Conservation (phyloP, 257 asterid species). For the Linderniella brevidens region DNA sequence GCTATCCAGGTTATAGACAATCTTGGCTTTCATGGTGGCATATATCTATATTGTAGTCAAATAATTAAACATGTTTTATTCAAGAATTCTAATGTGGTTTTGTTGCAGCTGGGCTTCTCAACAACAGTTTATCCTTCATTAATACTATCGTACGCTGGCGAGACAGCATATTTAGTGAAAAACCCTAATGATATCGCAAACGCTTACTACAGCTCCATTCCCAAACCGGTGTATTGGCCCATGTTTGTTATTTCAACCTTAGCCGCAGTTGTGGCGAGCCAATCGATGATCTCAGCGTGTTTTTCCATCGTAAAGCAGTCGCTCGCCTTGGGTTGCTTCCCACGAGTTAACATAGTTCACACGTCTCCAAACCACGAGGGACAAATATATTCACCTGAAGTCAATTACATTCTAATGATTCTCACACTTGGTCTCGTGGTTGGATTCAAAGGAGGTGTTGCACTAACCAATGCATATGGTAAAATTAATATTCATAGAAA, state of each 20-base stretch:
- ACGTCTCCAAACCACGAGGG: slow-evolving; percentile 51
- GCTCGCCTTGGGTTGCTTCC: slow-evolving; percentile 49
- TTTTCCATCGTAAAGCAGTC: slow-evolving; percentile 61
- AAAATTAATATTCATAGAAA: slow-evolving; percentile 3
- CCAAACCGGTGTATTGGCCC: slow-evolving; percentile 50
- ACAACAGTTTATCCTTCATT: too few relatives aligned
- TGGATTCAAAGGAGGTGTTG: slow-evolving; percentile 40
- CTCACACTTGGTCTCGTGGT: slow-evolving; percentile 31
- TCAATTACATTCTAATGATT: slow-evolving; percentile 30
- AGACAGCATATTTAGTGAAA: too few relatives aligned
- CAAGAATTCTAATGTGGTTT: too few relatives aligned
- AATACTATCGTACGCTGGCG: too few relatives aligned
- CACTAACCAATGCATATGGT: slow-evolving; percentile 55
- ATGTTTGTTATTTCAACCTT: slow-evolving; percentile 53
- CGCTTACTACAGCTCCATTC: slow-evolving; percentile 61
- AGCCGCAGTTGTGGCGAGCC: slow-evolving; percentile 45
- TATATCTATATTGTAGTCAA: too few relatives aligned
- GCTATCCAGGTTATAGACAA: too few relatives aligned
- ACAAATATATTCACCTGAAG: slow-evolving; percentile 63
- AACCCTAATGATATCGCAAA: too few relatives aligned
- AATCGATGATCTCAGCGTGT: slow-evolving; percentile 61
- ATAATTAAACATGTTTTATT: too few relatives aligned
- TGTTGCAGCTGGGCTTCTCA: too few relatives aligned
- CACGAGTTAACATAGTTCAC: slow-evolving; percentile 44
- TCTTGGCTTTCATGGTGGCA: too few relatives aligned